Conservation (phyloP, 768 basidiomycete species). For the Leccinellum albellum region DNA sequence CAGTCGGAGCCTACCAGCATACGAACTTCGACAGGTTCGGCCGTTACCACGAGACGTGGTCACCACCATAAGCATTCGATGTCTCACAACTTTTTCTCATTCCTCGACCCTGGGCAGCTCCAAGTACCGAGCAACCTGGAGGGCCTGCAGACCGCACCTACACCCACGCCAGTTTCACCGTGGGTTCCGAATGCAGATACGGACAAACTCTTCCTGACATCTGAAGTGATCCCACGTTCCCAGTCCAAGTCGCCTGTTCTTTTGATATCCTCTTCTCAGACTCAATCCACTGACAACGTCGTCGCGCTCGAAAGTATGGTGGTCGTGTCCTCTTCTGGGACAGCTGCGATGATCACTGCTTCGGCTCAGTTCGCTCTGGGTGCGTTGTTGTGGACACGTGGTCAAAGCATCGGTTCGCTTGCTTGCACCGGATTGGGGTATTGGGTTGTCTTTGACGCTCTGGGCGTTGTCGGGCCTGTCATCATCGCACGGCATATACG, state of each 20-base stretch:
- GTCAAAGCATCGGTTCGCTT: conserved; percentile 85
- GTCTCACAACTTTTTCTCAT: conserved; percentile 94
- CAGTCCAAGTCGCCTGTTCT: conserved; percentile 22
- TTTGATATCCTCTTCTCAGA: conserved; percentile 2
- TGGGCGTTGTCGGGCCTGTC: conserved; percentile 59
- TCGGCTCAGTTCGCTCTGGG: conserved; percentile 60
- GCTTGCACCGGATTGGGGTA: conserved; percentile 91
- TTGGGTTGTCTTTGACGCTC: conserved; percentile 92
- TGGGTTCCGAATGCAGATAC: conserved; percentile 55
- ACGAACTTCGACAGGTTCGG: conserved; percentile 7
- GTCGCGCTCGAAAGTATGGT: not conserved
- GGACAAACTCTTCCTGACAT: not conserved
- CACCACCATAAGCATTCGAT: conserved; percentile 93
- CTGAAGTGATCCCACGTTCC: conserved; percentile 19
- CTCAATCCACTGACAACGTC: not conserved
- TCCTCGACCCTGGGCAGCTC: conserved; percentile 70
- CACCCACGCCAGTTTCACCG: conserved; percentile 59
- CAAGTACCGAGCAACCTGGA: conserved; percentile 17
- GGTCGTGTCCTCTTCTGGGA: conserved; percentile 21
- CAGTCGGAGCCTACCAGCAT: conserved; percentile 19
- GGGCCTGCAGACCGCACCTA: conserved; percentile 55
- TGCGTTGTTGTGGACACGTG: conserved; percentile 79
- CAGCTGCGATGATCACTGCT: conserved; percentile 20
- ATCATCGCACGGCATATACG: conserved; percentile 37
- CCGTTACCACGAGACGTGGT: conserved; percentile 44